These are phyloP conservation scores for Aureobasidium namibiae DNA, from an alignment of 2,329 filamentous ascomycete species.

Conservation along the genomic window DNA sequence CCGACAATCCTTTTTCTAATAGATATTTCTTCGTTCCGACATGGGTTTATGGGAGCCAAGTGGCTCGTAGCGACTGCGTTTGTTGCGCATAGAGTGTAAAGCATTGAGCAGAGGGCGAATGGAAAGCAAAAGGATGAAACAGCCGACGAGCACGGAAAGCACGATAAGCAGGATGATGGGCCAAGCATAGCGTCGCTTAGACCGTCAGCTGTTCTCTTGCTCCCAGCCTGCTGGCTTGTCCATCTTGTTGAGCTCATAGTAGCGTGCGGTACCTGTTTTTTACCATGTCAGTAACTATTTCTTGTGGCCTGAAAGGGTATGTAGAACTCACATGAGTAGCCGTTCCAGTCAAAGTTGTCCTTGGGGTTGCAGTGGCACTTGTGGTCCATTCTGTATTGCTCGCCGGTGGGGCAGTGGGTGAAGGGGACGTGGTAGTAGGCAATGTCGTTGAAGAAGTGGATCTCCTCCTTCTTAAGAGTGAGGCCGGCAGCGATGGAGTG, in stretches of 20 bases:
- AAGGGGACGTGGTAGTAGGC: slow-evolving; percentile 97
- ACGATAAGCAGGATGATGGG: not conserved
- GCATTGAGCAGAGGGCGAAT: not conserved
- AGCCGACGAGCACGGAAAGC: not conserved
- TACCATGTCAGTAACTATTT: not conserved
- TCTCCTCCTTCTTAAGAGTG: slow-evolving; percentile 81
- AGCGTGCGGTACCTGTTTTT: slow-evolving; percentile 70
- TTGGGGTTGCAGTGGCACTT: slow-evolving; percentile 92
- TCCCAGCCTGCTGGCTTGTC: slow-evolving; percentile 82
- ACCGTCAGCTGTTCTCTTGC: slow-evolving; percentile 30
- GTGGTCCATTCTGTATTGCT: slow-evolving; percentile 72
- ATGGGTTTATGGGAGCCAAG: not conserved
- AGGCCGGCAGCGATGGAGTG: slow-evolving; percentile 92
- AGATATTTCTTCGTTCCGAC: slow-evolving; percentile 6
- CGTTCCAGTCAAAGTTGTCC: slow-evolving; percentile 99
- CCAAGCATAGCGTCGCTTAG: not conserved
- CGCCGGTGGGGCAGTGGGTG: slow-evolving; percentile 90
- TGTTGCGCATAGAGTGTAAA: not conserved
- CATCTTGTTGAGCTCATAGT: slow-evolving; percentile 73
- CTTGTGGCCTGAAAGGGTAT: not conserved
- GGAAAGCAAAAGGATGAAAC: slow-evolving; percentile 1
- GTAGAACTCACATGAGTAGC: slow-evolving; percentile 78
- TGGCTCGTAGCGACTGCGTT: not conserved
- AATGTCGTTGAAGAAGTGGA: slow-evolving; percentile 99
- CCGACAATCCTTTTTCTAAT: not conserved